A percentile compares a stretch with the other conserved stretches of the same genome.
These are phyloP conservation scores for Scolecobasidium constrictum DNA, from an alignment of 2,329 filamentous ascomycete genomes.

Conservation along the genomic window DNA sequence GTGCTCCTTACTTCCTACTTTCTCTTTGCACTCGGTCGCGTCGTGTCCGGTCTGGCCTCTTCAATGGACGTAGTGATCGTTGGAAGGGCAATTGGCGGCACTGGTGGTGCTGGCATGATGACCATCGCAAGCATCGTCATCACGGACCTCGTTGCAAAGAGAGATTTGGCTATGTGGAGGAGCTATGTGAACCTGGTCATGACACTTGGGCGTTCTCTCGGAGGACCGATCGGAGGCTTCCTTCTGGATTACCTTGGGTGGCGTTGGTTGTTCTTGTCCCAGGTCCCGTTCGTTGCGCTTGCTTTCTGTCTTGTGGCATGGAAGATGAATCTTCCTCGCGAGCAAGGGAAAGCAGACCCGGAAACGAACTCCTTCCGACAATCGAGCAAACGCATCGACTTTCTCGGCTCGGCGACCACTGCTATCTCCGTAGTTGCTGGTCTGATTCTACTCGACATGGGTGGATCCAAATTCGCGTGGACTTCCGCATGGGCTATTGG, in stretches of 20 bases:
- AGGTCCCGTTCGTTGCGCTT: background rate
- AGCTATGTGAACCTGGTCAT: slow-evolving; percentile 42
- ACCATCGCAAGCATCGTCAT: slow-evolving; percentile 5
- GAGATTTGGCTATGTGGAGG: slow-evolving; percentile 37
- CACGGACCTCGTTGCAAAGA: slow-evolving; percentile 37
- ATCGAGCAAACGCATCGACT: slow-evolving; percentile 54
- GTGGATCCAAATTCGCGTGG: slow-evolving; percentile 32
- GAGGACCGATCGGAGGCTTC: slow-evolving; percentile 48
- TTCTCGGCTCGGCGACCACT: slow-evolving; percentile 41
- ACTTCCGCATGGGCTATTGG: slow-evolving; percentile 21
- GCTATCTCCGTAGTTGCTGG: slow-evolving; percentile 31
- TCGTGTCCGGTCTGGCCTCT: too few relatives aligned
- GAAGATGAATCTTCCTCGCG: too few relatives aligned
- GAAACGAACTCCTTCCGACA: too few relatives aligned
- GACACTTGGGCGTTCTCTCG: slow-evolving; percentile 39
- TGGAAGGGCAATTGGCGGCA: slow-evolving; percentile 29
- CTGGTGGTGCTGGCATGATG: slow-evolving; percentile 34
- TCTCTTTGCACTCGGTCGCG: slow-evolving; percentile 30
- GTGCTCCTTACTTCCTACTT: slow-evolving; percentile 28
- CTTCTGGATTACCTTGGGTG: slow-evolving; percentile 53
- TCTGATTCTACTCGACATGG: slow-evolving; percentile 38
- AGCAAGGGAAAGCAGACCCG: too few relatives aligned
- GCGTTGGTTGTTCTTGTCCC: slow-evolving; percentile 26
- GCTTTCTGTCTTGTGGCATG: too few relatives aligned
- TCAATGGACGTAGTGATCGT: slow-evolving; percentile 21